Conservation (phyloP, 306 rosid species). For the Cercis canadensis region DNA sequence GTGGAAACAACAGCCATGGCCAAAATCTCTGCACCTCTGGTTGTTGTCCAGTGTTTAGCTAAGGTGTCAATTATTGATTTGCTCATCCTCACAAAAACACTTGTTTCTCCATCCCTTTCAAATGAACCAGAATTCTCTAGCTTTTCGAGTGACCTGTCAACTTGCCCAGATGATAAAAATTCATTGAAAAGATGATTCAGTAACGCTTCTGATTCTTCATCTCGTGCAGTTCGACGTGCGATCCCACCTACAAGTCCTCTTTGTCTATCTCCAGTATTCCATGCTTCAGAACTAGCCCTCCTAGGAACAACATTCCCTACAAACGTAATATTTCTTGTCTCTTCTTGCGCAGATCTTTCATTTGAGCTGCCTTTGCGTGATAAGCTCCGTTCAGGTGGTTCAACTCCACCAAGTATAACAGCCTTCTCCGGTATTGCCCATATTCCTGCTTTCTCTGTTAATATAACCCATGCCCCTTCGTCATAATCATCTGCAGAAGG, state of each 20-base stretch:
- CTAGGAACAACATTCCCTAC: constrained; percentile 66
- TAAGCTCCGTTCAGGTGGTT: constrained; percentile 96
- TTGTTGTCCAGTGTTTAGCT: constrained; percentile 99
- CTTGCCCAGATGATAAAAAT: constrained; percentile 79
- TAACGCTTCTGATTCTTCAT: constrained; percentile 95
- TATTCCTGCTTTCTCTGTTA: constrained; percentile 96
- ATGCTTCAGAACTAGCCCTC: constrained; percentile 83
- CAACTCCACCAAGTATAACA: constrained; percentile 91
- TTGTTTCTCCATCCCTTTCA: constrained; percentile 91
- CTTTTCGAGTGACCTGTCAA: constrained; percentile 76
- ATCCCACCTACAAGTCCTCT: constrained; percentile 60
- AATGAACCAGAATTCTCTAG: constrained; percentile 81
- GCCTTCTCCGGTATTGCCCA: constrained; percentile 99
- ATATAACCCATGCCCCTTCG: constrained; percentile 95
- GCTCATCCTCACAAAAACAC: constrained; percentile 86
- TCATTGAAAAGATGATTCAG: constrained; percentile 77
- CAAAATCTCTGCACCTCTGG: constrained; percentile 96
- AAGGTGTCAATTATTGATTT: constrained; percentile 90
- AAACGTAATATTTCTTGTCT: constrained; percentile 72
- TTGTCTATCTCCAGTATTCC: constrained; percentile 77
- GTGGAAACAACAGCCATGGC: constrained; percentile 86
- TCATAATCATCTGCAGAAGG: constrained; percentile 78
- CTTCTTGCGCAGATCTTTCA: constrained; percentile 89
- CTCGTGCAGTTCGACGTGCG: constrained; percentile 73
- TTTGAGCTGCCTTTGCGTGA: constrained; percentile 96